Percentiles rank a stretch among this genome's conserved stretches.
phyloP scores from a whole-genome alignment of 164 flowering plant species.

The Protea cynaroides region DNA sequence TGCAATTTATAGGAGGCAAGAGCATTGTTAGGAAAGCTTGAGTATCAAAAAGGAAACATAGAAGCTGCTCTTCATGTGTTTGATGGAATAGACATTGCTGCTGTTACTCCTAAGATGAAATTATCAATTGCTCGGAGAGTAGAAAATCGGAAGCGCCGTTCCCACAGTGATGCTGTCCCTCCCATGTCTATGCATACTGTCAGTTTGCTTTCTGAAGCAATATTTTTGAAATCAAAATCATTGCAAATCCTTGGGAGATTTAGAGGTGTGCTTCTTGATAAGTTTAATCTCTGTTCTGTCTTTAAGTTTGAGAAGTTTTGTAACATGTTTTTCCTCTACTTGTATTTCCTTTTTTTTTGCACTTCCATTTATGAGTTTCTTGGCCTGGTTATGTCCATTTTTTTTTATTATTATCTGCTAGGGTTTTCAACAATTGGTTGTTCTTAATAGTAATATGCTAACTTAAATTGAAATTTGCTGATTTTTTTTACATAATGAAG shows the following conservation, averaged over 20 bases:
- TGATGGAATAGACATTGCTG: constrained; percentile 86
- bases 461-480: neutral
- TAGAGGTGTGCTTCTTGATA: constrained; percentile 38
- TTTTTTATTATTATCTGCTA: neutral
- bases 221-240: constrained; percentile 79
- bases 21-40: constrained; percentile 84
- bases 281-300: neutral
- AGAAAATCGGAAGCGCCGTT: constrained; percentile 50
- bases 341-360: neutral
- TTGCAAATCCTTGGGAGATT: constrained; percentile 63
- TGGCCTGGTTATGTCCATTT: neutral
- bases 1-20: constrained; percentile 75
- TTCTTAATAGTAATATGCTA: neutral
- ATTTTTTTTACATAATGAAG: neutral
- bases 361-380: neutral
- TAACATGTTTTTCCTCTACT: neutral
- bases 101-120: constrained; percentile 64
- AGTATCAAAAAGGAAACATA: constrained; percentile 78
- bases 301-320: too few relatives aligned
- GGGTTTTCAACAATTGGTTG: neutral
- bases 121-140: constrained; percentile 46
- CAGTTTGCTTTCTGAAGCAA: constrained; percentile 80
- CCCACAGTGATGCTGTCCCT: constrained; percentile 47
- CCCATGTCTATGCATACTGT: constrained; percentile 83
- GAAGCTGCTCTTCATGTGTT: constrained; percentile 90